Percentiles rank a stretch among this genome's conserved stretches.
Evolutionary conservation across 2,329 filamentous ascomycete genomes (phyloP).

Genomic region (Diaporthe caulivora): DNA sequence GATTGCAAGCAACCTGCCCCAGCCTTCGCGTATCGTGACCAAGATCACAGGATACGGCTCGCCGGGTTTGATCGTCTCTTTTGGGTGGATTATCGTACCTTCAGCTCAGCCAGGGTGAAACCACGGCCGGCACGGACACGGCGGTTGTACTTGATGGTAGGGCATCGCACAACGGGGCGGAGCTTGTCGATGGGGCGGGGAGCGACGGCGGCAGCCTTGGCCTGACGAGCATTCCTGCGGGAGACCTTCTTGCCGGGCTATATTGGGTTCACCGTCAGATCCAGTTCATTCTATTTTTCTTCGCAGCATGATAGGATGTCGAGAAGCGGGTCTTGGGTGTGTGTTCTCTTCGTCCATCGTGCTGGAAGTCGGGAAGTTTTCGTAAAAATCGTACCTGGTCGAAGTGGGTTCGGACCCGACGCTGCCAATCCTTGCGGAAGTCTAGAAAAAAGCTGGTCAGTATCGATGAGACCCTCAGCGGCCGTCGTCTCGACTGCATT

Average conservation of each 20-base stretch:
- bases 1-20: not conserved
- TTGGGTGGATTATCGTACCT: constrained; percentile 71
- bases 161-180: constrained; percentile 96
- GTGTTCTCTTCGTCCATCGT: constrained; percentile 34
- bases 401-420: constrained; percentile 98
- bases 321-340: not conserved
- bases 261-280: constrained; percentile 52
- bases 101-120: constrained; percentile 97
- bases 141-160: constrained; percentile 99
- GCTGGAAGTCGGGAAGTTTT: constrained; percentile 30
- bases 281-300: constrained; percentile 34
- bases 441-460: constrained; percentile 71
- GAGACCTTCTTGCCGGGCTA: constrained; percentile 97
- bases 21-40: not conserved
- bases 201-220: constrained; percentile 95
- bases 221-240: constrained; percentile 89
- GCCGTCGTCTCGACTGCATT: constrained; percentile 27
- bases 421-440: constrained; percentile 99
- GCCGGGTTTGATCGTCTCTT: not conserved
- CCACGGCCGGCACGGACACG: constrained; percentile 95
- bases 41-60: not conserved
- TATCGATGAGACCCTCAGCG: constrained; percentile 19
- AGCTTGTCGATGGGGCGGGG: constrained; percentile 98
- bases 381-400: constrained; percentile 85
- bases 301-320: not conserved